These are phyloP conservation scores for Berberis thunbergii DNA, from an alignment of 164 flowering plant species.

Conservation along the genomic window DNA sequence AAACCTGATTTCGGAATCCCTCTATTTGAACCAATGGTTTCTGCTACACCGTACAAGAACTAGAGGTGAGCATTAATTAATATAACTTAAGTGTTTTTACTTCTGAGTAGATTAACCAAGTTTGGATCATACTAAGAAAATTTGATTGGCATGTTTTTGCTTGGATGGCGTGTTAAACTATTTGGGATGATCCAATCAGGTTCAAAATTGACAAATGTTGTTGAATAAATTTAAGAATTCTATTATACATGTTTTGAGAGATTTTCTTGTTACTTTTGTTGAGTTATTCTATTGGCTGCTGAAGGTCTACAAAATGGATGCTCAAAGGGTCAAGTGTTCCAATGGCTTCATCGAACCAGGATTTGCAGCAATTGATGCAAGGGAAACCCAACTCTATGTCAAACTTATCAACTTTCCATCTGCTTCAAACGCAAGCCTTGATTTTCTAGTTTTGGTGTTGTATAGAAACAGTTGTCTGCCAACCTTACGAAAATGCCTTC, in stretches of 20 bases:
- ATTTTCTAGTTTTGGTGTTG: no score
- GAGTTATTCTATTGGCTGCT: no score
- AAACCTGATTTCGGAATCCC: constrained; percentile 14
- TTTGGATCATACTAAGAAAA: no score
- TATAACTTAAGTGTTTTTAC: no score
- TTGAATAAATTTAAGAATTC: background rate
- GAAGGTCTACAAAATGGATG: constrained; percentile 48
- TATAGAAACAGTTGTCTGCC: no score
- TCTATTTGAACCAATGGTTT: constrained; percentile 12
- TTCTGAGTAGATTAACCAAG: no score
- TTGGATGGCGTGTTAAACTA: no score
- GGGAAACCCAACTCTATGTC: constrained; percentile 11
- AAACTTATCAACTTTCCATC: constrained; percentile 9
- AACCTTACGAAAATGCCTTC: no score
- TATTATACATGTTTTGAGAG: background rate
- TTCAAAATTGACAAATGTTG: no score
- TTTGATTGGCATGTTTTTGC: no score
- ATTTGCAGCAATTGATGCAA: constrained; percentile 32
- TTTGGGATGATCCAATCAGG: no score
- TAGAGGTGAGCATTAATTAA: constrained; percentile 24
- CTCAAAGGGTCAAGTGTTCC: constrained; percentile 26
- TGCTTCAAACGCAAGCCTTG: background rate
- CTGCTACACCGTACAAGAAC: constrained; percentile 27
- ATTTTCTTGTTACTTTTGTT: background rate
- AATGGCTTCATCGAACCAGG: constrained; percentile 20